Evolutionary conservation across 2,329 filamentous ascomycete species (phyloP), one percentile per base, ranked within the genome.

Genomic region (Aureobasidium pullulans): DNA sequence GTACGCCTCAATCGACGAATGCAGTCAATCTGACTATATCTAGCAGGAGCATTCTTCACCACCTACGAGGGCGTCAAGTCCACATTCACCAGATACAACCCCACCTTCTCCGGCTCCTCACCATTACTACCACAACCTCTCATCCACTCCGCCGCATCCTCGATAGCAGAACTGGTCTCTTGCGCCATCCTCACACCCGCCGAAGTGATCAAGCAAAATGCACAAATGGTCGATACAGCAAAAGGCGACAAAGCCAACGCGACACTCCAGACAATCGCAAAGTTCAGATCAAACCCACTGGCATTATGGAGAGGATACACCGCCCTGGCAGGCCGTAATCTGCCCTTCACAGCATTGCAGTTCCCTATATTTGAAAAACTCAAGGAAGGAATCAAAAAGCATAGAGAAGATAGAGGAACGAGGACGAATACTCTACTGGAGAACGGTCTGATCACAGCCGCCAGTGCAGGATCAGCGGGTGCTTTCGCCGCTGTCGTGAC

Each of bases 121-220:
- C 59, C 72, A 67, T 61, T 81, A 5, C 69, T 90, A 0, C 88
- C 89, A 1, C 78, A 83, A 53, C 84, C 90, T 0, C 64, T 90
- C 9, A 81, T 91, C 59, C 87, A 96, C 70, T 82, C 88, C 6
- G 73, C 82, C 3, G 87, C 90, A 11, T 95, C 90, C 1, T 86
- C 85, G 1, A 75, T 84, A 15, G 92, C 87, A 1, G 92, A 96
- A 73, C 82, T 91, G 65, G 88, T 90, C 3, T 92, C 90, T 5
- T 96, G 92, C 69, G 79, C 90, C 19, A 89, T 96, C 62, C 82
- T 96, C 37, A 93, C 91, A 0, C 92, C 91, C 0, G 90, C 90
- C 13, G 91, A 96, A 71, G 89, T 96, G 7, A 83, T 96, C 63
- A 96, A 96, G 75, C 91, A 96, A 70, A 96, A 96, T 72, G 90